Base-by-base conservation (phyloP, 208 protist genomes). In the Crithidia sp. region DNA sequence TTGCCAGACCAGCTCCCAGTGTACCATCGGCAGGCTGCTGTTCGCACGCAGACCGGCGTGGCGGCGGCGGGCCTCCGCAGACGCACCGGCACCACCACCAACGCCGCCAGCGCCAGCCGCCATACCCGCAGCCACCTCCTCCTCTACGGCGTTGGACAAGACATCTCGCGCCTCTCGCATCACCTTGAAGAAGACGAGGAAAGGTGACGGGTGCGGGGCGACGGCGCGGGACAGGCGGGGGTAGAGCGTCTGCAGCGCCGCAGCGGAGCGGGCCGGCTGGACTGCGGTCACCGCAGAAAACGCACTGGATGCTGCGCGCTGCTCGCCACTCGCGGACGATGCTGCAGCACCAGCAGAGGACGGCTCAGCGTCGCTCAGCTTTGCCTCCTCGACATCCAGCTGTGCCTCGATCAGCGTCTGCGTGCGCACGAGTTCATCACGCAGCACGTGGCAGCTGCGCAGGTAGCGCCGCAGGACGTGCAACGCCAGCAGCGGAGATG, bases 1-100 rank as follows among this genome's bases (percentile, higher is more conserved):
- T 44, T 71, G 69, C 90, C 89, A 96, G 7, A 84, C 84, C n/a
- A 95, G 56, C 63, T 86, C 81, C 90, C 92, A 96, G 70, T 96
- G 92, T 54, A 95, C 71, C 88, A 96, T 86, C 16, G 89, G 91
- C 37, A 93, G 74, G 10, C 77, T 67, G 49, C 55, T 55, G 63
- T 47, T 49, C 65, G 58, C 40, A 41, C 54, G 53, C 50, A 69
- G 16, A 41, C 74, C 16, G 37, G 59, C 7, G n/a, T 45, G n/a
- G 10, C 54, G 41, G 43, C 44, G 13, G 57, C 19, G 7, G 43
- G 47, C 36, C 13, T 39, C 28, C 13, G 44, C 13, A 10, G 17
- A 17, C 6, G 50, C 40, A 7, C 10, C 37, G 14, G 62, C 47
- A 19, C 37, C 39, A 56, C 41, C 19, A 5, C 43, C 8, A 43